These are phyloP conservation scores for Colletotrichum noveboracense DNA, from an alignment of 2,329 filamentous ascomycete genomes.

Conservation along the genomic window DNA sequence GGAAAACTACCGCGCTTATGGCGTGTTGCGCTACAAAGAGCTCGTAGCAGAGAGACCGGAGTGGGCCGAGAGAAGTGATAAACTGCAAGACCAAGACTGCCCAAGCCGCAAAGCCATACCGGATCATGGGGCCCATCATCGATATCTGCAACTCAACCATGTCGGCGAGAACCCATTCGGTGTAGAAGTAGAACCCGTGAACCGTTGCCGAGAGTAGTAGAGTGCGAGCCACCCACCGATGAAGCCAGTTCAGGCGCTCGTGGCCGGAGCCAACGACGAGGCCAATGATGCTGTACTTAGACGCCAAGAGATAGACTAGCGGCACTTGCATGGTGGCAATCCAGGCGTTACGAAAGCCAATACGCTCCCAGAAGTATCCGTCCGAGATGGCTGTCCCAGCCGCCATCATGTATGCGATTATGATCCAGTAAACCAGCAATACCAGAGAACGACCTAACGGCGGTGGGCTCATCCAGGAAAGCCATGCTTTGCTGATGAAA, in stretches of 20 bases:
- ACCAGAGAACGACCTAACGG: conserved; percentile 59
- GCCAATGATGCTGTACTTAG: conserved; percentile 66
- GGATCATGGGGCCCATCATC: conserved; percentile 52
- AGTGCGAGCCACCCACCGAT: conserved; percentile 74
- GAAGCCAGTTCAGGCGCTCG: conserved; percentile 75
- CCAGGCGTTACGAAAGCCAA: conserved; percentile 73
- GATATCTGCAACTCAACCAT: conserved; percentile 63
- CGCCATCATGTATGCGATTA: conserved; percentile 63
- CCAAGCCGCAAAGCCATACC: conserved; percentile 73
- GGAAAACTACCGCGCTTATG: conserved; percentile 63
- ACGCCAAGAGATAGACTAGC: conserved; percentile 65
- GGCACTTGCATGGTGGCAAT: conserved; percentile 69
- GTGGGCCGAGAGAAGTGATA: conserved; percentile 66
- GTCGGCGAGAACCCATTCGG: conserved; percentile 64
- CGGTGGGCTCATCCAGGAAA: conserved; percentile 65
- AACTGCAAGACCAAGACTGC: conserved; percentile 69
- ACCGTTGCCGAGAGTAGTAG: conserved; percentile 72
- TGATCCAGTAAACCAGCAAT: conserved; percentile 61
- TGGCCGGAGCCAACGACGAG: conserved; percentile 67
- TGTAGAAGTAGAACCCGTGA: conserved; percentile 74
- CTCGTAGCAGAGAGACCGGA: conserved; percentile 71
- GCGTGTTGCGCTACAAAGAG: conserved; percentile 74
- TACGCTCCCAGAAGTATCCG: conserved; percentile 65
- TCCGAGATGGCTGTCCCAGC: conserved; percentile 54
- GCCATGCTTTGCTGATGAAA: conserved; percentile 46